Evolutionary conservation across 352 stramenopile species (phyloP).

Genomic region (Phytophthora lateralis): DNA sequence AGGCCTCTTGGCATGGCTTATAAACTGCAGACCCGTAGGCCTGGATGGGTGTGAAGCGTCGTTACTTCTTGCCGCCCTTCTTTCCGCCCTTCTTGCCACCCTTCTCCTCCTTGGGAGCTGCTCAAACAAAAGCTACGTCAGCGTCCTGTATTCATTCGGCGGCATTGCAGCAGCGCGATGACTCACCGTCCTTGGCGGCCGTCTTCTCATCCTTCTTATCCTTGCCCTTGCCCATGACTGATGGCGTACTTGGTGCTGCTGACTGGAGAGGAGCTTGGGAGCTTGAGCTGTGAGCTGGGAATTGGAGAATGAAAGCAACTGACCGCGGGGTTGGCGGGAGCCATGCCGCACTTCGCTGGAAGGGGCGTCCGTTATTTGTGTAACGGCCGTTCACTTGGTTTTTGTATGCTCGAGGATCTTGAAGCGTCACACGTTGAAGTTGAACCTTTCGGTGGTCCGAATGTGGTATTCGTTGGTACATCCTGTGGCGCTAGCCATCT

Average conservation of each 20-base stretch:
- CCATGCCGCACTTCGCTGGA: background rate
- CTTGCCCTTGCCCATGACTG: conserved; percentile 40
- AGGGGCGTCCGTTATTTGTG: conserved; percentile 14
- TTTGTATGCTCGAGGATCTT: conserved; percentile 26
- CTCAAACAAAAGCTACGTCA: conserved; percentile 4
- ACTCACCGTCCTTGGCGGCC: conserved; percentile 45
- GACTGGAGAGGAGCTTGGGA: conserved; percentile 11
- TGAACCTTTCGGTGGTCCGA: conserved; percentile 4
- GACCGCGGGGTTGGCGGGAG: background rate
- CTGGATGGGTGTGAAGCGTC: background rate
- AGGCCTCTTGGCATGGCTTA: conserved; percentile 12
- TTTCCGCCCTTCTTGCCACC: conserved; percentile 49
- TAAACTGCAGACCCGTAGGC: conserved; percentile 4
- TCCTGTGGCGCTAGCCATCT: conserved; percentile 10
- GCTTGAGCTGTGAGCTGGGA: conserved; percentile 15
- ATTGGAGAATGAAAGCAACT: conserved; percentile 24
- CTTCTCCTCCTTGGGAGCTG: conserved; percentile 41
- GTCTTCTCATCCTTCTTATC: conserved; percentile 47
- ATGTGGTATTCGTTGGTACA: background rate
- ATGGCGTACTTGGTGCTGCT: conserved; percentile 1
- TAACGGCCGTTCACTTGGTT: conserved; percentile 18
- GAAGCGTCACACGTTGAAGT: conserved; percentile 35
- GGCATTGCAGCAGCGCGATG: background rate
- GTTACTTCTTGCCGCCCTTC: conserved; percentile 67
- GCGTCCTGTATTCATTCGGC: background rate